Evolutionary conservation across 2,329 filamentous ascomycete species (phyloP).

Genomic region (Botrytis byssoidea): DNA sequence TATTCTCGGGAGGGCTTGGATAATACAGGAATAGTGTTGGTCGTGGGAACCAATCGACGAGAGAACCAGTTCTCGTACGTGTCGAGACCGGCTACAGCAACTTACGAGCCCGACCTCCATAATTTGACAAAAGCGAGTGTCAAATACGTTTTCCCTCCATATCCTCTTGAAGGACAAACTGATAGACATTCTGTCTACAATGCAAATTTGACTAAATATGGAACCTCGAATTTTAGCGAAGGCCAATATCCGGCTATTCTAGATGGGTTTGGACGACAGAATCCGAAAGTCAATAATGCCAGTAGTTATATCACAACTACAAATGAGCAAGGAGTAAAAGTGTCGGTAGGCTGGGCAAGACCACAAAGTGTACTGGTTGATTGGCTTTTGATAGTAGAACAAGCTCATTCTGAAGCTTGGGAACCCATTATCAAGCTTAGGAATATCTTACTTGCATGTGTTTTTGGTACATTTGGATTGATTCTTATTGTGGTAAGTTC

Average conservation of each 20-base stretch:
- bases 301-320: conserved; percentile 64
- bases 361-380: conserved; percentile 67
- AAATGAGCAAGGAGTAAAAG: conserved; percentile 68
- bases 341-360: conserved; percentile 79
- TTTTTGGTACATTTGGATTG: conserved; percentile 77
- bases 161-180: conserved; percentile 40
- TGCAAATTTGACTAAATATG: conserved; percentile 38
- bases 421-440: conserved; percentile 72
- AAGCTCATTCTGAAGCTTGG: conserved; percentile 71
- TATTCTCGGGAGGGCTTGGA: conserved; percentile 68
- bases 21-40: conserved; percentile 64
- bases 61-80: conserved; percentile 62
- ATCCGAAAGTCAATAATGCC: conserved; percentile 59
- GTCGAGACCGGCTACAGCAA: conserved; percentile 48
- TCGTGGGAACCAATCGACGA: conserved; percentile 64
- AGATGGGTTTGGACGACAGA: conserved; percentile 55
- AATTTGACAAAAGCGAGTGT: conserved; percentile 48
- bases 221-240: conserved; percentile 54
- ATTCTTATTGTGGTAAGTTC: conserved; percentile 57
- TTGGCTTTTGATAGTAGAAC: conserved; percentile 82
- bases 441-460: conserved; percentile 76
- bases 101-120: conserved; percentile 43
- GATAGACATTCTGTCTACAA: conserved; percentile 51
- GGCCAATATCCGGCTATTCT: conserved; percentile 59
- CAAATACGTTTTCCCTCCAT: conserved; percentile 61